These are phyloP conservation scores for Tetradesmus obliquus DNA, from an alignment of 139 green algal species.

Conservation along the genomic window DNA sequence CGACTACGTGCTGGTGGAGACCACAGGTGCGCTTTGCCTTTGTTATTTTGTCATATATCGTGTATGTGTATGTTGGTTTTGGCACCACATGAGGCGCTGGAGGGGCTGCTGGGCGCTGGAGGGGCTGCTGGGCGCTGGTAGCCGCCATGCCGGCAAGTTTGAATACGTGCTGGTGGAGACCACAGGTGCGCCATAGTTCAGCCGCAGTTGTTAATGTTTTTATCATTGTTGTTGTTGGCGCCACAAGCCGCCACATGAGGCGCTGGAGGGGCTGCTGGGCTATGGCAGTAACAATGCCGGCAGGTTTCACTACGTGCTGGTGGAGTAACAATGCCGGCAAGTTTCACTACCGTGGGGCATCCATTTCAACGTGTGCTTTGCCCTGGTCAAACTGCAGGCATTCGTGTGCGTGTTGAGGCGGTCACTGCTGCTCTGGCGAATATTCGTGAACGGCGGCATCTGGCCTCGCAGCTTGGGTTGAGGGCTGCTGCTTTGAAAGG, in stretches of 20 bases:
- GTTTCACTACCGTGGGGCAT: background rate
- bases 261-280: constrained; percentile 30
- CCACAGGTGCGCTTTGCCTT: constrained; percentile 67
- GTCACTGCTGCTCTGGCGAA: no score
- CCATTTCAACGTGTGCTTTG: background rate
- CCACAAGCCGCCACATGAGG: background rate
- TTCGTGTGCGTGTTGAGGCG: background rate
- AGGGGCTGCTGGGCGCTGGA: constrained; percentile 51
- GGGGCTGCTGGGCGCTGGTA: constrained; percentile 43
- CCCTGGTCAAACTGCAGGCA: no score
- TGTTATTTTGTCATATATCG: background rate
- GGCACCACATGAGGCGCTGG: background rate
- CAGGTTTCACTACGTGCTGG: constrained; percentile 90
- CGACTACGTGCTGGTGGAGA: constrained; percentile 95
- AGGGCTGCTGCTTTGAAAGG: no score
- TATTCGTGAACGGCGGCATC: no score
- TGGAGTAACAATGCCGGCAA: constrained; percentile 67
- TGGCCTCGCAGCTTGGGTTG: no score
- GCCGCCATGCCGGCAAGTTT: constrained; percentile 58
- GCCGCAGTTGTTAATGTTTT: background rate
- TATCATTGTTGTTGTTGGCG: background rate
- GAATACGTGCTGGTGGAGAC: constrained; percentile 96
- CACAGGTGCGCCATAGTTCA: constrained; percentile 62
- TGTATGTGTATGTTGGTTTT: background rate
- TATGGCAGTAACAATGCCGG: background rate